Conservation (phyloP, 768 basidiomycete species). For the Tylopilus intermedius region DNA sequence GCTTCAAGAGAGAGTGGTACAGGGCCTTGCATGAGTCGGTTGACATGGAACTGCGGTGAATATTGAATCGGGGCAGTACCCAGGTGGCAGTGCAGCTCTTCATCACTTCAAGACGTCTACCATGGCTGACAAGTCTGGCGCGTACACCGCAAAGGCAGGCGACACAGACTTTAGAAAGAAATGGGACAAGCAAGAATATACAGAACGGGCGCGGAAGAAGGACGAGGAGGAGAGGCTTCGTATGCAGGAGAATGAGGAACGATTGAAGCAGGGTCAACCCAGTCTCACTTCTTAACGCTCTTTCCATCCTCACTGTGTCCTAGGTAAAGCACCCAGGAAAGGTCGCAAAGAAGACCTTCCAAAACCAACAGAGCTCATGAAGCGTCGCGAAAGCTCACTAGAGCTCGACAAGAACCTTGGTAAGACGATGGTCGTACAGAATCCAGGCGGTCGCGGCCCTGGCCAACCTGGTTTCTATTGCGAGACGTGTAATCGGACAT, state of each 20-base stretch:
- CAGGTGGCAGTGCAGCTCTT: constrained; percentile 1
- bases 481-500: constrained; percentile 83
- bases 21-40: constrained; percentile 35
- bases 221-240: constrained; percentile 76
- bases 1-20: constrained; percentile 40
- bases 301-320: neutral
- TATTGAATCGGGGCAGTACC: neutral
- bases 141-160: constrained; percentile 35
- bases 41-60: constrained; percentile 1
- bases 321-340: constrained; percentile 80
- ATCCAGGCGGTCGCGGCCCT: constrained; percentile 73
- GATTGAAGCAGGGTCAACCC: constrained; percentile 70
- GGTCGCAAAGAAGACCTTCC: constrained; percentile 70
- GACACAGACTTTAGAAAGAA: constrained; percentile 82
- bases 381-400: constrained; percentile 76
- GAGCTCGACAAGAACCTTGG: constrained; percentile 92
- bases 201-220: constrained; percentile 76
- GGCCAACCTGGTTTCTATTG: constrained; percentile 95
- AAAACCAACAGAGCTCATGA: constrained; percentile 90
- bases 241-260: constrained; percentile 82
- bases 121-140: constrained; percentile 32
- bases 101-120: neutral
- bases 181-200: constrained; percentile 94
- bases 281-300: neutral
- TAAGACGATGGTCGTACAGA: constrained; percentile 93